A percentile compares a stretch with the other conserved stretches of the same genome.
These are phyloP conservation scores for Suhomyces terraborum DNA, from an alignment of 1,139 yeast species.

Conservation along the genomic window DNA sequence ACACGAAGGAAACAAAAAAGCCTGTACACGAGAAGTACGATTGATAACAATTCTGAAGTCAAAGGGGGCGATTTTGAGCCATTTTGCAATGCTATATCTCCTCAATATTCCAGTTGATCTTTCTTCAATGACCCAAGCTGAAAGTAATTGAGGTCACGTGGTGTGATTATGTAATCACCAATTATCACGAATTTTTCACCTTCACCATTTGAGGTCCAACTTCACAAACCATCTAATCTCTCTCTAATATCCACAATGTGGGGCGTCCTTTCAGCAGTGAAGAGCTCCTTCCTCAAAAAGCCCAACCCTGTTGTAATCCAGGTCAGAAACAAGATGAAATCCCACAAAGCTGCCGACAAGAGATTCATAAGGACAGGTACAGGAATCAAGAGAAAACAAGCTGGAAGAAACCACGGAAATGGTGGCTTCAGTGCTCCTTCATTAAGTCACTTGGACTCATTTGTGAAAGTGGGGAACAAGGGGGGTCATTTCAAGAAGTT, in stretches of 20 bases:
- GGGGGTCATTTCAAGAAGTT: slow-evolving; percentile 58
- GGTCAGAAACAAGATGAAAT: slow-evolving; percentile 56
- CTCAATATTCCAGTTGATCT: no score
- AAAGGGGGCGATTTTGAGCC: no score
- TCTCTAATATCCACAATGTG: slow-evolving; percentile 11
- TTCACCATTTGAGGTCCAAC: neutral
- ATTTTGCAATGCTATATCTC: no score
- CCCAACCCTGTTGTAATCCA: slow-evolving; percentile 30
- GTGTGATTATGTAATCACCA: neutral
- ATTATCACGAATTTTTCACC: slow-evolving; percentile 9
- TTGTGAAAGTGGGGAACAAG: slow-evolving; percentile 54
- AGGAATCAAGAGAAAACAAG: slow-evolving; percentile 61
- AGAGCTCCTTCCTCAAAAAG: slow-evolving; percentile 9
- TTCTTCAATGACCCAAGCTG: no score
- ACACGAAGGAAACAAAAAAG: no score
- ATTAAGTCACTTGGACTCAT: slow-evolving; percentile 64
- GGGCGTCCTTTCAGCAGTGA: slow-evolving; percentile 12
- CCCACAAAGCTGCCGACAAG: slow-evolving; percentile 71
- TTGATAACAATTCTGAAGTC: no score
- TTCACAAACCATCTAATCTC: neutral
- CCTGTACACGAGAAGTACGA: no score
- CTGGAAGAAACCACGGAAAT: slow-evolving; percentile 92
- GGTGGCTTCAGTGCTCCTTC: slow-evolving; percentile 79
- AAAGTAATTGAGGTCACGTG: neutral
- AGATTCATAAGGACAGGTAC: slow-evolving; percentile 36